Base-by-base conservation (phyloP, 2,329 filamentous ascomycete species). In the Exophiala spinifera region DNA sequence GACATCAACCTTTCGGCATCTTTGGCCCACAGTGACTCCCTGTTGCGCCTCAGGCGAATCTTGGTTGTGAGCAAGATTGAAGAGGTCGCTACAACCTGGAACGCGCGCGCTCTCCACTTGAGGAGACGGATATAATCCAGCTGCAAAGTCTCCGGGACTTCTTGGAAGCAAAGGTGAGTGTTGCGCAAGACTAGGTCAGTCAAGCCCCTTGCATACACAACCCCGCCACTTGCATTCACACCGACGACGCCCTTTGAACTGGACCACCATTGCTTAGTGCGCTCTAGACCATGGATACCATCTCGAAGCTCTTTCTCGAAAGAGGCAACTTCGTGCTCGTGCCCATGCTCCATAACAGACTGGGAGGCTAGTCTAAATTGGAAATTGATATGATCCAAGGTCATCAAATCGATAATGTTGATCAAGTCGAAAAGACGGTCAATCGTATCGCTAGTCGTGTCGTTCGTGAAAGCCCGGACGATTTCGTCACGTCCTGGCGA, bases 361-460 rank as follows among this genome's bases (percentile, higher is more conserved):
- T 82, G 81, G 1, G 82, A 80, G 7, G 79, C 79, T 33, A 81
- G 74, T 69, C 80, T 80, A 46, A 86, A 74, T 66, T 85, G 78
- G 67, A 84, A 86, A 65, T 86, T 86, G 5, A 81, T 81, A 63
- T 86, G 83, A 64, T 86, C 83, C 25, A 86, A 70, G 8, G 78
- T 82, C 19, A 86, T 72, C 31, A 82, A 71, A 60, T 86, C 83
- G 49, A 86, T 83, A 47, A 83, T 76, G 49, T 81, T 77, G 60
- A 86, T 77, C n/a, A 86, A 70, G 59, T 78, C 77, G 65, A 83
- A 82, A 10, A 86, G 71, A 61, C 84, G 83, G 62, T 84, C 80
- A 51, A 85, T 82, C 66, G 82, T 82, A 66, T 81, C 78, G 1
- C 71, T 73, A 7, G 65, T 70, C 11, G 51, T 56, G 55, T 83